Evolutionary conservation across 2,329 filamentous ascomycete genomes (phyloP).

Genomic region (Fusarium vanettenii): DNA sequence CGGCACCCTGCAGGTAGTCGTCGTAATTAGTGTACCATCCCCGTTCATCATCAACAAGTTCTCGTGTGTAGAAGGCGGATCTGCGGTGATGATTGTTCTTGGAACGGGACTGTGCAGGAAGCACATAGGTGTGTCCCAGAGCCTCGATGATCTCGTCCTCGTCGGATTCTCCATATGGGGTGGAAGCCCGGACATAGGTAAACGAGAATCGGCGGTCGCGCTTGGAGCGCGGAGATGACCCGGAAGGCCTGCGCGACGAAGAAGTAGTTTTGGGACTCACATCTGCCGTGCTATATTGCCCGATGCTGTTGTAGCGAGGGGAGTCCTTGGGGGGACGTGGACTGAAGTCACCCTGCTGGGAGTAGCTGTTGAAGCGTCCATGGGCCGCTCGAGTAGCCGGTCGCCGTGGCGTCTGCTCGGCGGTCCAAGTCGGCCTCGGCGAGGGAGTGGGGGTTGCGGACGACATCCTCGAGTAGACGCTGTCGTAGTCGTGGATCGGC

Average conservation of each 20-base stretch:
- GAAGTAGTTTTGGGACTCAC: constrained; percentile 69
- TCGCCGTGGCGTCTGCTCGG: constrained; percentile 62
- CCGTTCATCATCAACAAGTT: constrained; percentile 62
- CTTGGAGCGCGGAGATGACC: constrained; percentile 51
- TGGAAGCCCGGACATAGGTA: constrained; percentile 69
- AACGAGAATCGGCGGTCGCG: constrained; percentile 68
- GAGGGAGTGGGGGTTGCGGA: constrained; percentile 69
- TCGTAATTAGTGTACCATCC: constrained; percentile 69
- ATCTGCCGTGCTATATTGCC: constrained; percentile 74
- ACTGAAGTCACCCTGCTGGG: constrained; percentile 50
- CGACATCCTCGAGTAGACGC: constrained; percentile 60
- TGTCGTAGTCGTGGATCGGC: constrained; percentile 62
- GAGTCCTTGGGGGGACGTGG: constrained; percentile 65
- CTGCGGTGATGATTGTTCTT: constrained; percentile 46
- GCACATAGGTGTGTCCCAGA: constrained; percentile 63
- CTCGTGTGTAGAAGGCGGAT: constrained; percentile 51
- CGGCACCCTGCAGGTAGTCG: constrained; percentile 64
- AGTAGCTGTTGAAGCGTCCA: constrained; percentile 53
- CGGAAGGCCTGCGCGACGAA: constrained; percentile 56
- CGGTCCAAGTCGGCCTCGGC: constrained; percentile 63
- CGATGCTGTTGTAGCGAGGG: constrained; percentile 71
- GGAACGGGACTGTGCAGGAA: constrained; percentile 61
- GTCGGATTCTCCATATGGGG: constrained; percentile 71
- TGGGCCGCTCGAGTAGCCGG: constrained; percentile 64
- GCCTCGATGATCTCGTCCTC: constrained; percentile 71